phyloP scores from a whole-genome alignment of 306 rosid genomes.

The Trifolium subterraneum region DNA sequence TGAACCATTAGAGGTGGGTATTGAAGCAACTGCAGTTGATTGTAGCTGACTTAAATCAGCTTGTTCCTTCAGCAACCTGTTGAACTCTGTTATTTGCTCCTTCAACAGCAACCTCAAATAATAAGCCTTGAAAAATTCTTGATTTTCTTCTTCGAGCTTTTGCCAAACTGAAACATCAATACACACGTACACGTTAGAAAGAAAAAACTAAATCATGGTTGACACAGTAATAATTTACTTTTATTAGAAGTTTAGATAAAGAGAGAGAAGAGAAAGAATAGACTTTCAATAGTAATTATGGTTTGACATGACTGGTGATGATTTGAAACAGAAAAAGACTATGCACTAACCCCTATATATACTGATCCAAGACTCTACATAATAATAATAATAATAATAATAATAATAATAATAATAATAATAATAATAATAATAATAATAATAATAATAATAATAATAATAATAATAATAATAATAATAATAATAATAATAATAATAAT shows the following conservation, averaged over 20 bases:
- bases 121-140: constrained; percentile 72
- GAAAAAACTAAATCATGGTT: constrained; percentile 3
- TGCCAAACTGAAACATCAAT: constrained; percentile 67
- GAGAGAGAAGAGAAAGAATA: neutral
- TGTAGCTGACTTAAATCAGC: constrained; percentile 61
- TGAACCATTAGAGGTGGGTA: constrained; percentile 69
- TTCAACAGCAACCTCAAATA: constrained; percentile 65
- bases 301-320: neutral
- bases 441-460: too few species aligned
- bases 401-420: neutral
- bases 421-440: too few species aligned
- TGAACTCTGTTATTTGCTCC: constrained; percentile 69
- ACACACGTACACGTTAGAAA: constrained; percentile 2
- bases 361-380: neutral
- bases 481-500: neutral
- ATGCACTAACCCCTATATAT: neutral
- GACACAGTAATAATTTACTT: neutral
- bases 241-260: constrained; percentile 8
- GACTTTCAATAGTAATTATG: constrained; percentile 2
- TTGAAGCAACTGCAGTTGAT: constrained; percentile 56
- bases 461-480: too few species aligned
- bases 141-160: constrained; percentile 84
- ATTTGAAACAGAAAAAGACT: neutral
- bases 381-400: neutral
- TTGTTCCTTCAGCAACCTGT: constrained; percentile 75